These are phyloP conservation scores for Plasmopara halstedii DNA, from an alignment of 352 stramenopile genomes.

Conservation along the genomic window DNA sequence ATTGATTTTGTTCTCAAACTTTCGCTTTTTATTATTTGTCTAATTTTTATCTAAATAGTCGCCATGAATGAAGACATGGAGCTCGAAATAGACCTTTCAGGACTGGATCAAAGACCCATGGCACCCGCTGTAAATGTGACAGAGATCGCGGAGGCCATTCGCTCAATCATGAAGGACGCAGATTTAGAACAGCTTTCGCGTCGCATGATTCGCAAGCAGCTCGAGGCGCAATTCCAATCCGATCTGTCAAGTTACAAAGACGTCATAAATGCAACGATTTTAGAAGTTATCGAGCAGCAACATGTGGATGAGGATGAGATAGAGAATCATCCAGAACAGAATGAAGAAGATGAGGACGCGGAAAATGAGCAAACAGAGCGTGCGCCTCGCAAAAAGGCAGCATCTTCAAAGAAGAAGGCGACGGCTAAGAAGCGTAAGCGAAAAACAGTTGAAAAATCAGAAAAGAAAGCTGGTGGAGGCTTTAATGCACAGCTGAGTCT, in stretches of 20 bases:
- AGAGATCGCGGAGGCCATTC: constrained; percentile 65
- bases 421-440: constrained; percentile 49
- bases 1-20: too few species aligned
- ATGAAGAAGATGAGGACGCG: constrained; percentile 35
- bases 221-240: constrained; percentile 67
- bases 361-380: constrained; percentile 33
- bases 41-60: not conserved
- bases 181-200: constrained; percentile 82
- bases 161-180: constrained; percentile 65
- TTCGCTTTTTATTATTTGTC: too few species aligned
- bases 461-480: constrained; percentile 38
- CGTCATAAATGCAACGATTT: constrained; percentile 75
- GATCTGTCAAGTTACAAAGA: constrained; percentile 79
- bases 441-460: constrained; percentile 18
- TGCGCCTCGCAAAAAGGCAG: constrained; percentile 25
- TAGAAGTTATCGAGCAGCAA: constrained; percentile 76
- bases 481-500: constrained; percentile 75
- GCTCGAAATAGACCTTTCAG: constrained; percentile 52
- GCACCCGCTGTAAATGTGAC: constrained; percentile 41
- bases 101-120: constrained; percentile 31
- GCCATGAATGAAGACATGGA: constrained; percentile 55
- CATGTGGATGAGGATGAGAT: constrained; percentile 50
- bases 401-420: constrained; percentile 46
- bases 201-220: constrained; percentile 83
- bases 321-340: constrained; percentile 39